These are phyloP conservation scores for Exophiala mesophila DNA, from an alignment of 2,329 filamentous ascomycete species.

Conservation along the genomic window DNA sequence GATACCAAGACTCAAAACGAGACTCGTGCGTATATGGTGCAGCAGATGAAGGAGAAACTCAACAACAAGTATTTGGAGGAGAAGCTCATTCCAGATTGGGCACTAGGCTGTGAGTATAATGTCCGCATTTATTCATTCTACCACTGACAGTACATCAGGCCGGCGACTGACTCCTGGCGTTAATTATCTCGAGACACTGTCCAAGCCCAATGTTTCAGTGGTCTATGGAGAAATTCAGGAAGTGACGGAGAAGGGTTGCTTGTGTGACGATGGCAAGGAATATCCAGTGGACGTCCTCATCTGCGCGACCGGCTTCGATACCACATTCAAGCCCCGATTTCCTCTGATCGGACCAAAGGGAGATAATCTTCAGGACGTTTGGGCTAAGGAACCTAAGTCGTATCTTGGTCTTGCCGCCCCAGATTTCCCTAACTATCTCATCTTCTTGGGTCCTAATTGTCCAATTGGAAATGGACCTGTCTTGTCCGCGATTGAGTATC, in stretches of 20 bases:
- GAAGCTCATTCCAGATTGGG: slow-evolving; percentile 24
- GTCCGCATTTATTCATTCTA: not conserved
- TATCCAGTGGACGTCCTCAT: slow-evolving; percentile 32
- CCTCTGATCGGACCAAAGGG: slow-evolving; percentile 31
- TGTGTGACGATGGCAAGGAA: slow-evolving; percentile 28
- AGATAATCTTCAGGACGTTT: slow-evolving; percentile 21
- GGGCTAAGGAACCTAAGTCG: slow-evolving; percentile 30
- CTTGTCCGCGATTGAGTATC: slow-evolving; percentile 24
- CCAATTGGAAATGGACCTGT: slow-evolving; percentile 29
- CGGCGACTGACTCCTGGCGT: slow-evolving; percentile 23
- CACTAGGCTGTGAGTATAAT: slow-evolving; percentile 18
- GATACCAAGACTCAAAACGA: slow-evolving; percentile 13
- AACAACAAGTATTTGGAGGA: slow-evolving; percentile 16
- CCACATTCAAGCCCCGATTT: slow-evolving; percentile 33
- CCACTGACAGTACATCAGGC: not conserved
- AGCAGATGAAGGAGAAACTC: slow-evolving; percentile 25
- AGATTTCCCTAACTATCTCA: slow-evolving; percentile 32
- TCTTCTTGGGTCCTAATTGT: slow-evolving; percentile 31
- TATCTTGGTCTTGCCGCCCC: slow-evolving; percentile 34
- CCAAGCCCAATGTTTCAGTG: slow-evolving; percentile 24
- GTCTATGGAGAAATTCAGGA: slow-evolving; percentile 22
- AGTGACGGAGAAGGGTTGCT: slow-evolving; percentile 13
- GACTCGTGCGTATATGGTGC: slow-evolving; percentile 11
- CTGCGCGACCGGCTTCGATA: slow-evolving; percentile 37
- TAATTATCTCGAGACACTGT: slow-evolving; percentile 24